phyloP scores from a whole-genome alignment of 345 rosid genomes.

The Sonneratia alba region DNA sequence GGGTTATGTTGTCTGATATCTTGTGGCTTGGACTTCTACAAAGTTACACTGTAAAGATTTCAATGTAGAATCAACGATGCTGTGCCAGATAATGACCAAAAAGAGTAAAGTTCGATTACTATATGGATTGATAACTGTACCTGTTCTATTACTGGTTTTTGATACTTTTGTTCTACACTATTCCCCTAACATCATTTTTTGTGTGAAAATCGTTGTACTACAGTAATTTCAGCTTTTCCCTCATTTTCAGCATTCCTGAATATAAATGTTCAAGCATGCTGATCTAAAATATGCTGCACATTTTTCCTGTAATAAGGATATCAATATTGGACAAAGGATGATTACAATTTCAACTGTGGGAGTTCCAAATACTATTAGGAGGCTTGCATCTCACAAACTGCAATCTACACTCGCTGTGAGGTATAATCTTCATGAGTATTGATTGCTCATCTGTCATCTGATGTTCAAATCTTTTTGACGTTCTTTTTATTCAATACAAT shows the following conservation, averaged over 20 bases:
- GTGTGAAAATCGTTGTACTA: background rate
- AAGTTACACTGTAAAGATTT: background rate
- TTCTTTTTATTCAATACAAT: constrained; percentile 6
- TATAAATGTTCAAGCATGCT: background rate
- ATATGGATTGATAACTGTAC: background rate
- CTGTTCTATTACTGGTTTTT: background rate
- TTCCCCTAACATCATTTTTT: background rate
- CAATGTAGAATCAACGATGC: background rate
- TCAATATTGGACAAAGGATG: constrained; percentile 96
- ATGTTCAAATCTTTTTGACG: background rate
- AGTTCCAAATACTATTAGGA: constrained; percentile 91
- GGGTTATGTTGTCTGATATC: background rate
- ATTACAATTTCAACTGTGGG: constrained; percentile 95
- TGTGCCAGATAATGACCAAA: background rate
- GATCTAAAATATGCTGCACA: background rate
- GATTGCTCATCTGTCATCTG: background rate
- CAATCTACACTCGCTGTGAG: constrained; percentile 96
- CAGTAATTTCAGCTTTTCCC: background rate
- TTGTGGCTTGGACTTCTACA: background rate
- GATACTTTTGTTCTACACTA: background rate
- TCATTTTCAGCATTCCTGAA: background rate
- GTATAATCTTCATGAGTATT: constrained; percentile 20
- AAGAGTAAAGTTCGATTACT: background rate
- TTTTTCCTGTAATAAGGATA: constrained; percentile 39
- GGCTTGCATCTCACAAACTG: constrained; percentile 82